phyloP scores from a whole-genome alignment of 1,139 yeast genomes.

The Keqinozyma sinolaborantium region DNA sequence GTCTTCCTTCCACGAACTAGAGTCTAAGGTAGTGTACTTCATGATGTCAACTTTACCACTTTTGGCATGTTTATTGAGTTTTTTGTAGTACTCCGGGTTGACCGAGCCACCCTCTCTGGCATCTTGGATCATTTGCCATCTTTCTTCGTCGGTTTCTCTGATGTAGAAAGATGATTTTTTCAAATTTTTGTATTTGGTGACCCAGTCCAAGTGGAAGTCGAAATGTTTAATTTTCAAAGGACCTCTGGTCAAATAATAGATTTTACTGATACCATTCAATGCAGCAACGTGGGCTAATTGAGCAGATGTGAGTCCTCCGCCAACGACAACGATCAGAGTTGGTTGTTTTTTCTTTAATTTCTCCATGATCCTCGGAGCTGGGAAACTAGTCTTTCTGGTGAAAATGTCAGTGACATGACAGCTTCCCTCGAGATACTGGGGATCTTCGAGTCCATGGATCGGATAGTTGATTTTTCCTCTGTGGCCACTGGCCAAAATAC shows the following conservation, averaged over 20 bases:
- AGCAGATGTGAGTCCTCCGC: conserved; percentile 49
- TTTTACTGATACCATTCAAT: conserved; percentile 24
- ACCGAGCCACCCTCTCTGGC: conserved; percentile 49
- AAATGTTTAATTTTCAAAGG: conserved; percentile 44
- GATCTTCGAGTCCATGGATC: conserved; percentile 19
- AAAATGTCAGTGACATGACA: conserved; percentile 47
- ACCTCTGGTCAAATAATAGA: conserved; percentile 36
- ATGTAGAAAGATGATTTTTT: conserved; percentile 43
- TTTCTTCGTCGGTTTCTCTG: conserved; percentile 39
- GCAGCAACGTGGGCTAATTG: conserved; percentile 43
- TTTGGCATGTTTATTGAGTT: conserved; percentile 25
- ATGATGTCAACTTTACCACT: conserved; percentile 23
- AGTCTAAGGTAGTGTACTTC: conserved; percentile 19
- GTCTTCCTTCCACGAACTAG: conserved; percentile 18
- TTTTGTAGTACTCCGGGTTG: conserved; percentile 43
- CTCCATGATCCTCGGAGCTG: conserved; percentile 14
- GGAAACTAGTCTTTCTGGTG: conserved; percentile 19
- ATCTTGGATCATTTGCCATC: conserved; percentile 36
- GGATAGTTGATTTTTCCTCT: conserved; percentile 37
- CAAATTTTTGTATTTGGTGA: conserved; percentile 45
- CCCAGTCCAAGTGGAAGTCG: conserved; percentile 52
- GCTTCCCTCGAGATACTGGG: conserved; percentile 24
- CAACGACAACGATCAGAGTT: conserved; percentile 35
- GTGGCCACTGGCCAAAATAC: conserved; percentile 42
- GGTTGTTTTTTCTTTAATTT: conserved; percentile 13